Percentiles rank a stretch among this genome's conserved stretches.
Conservation (phyloP, 176 grass and related monocot genomes). For the Rhynchospora pubera region DNA sequence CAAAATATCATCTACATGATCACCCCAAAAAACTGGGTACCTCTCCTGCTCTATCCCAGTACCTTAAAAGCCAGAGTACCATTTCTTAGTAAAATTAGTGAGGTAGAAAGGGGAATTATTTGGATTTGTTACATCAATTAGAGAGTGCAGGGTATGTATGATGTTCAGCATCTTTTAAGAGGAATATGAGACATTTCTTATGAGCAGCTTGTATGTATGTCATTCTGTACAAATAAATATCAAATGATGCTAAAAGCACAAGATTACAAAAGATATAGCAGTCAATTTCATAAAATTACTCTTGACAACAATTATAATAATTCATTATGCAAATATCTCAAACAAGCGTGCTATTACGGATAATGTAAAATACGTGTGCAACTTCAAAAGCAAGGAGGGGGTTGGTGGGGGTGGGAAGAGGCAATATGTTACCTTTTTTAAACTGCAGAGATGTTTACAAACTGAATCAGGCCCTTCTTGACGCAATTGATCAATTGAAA, state of each 20-base stretch:
- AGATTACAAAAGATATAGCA: background rate
- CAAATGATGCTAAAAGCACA: background rate
- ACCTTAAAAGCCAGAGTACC: background rate
- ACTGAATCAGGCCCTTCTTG: slow-evolving; percentile 80
- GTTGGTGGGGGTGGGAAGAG: background rate
- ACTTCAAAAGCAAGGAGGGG: background rate
- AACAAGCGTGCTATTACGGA: background rate
- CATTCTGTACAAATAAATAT: background rate
- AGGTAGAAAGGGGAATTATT: background rate
- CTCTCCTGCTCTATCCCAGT: background rate
- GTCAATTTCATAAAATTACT: background rate
- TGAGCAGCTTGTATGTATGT: background rate
- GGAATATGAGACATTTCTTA: background rate
- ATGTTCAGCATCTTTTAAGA: background rate
- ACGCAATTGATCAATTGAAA: slow-evolving; percentile 78
- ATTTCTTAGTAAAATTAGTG: background rate
- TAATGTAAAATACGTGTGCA: background rate
- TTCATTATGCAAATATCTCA: slow-evolving; percentile 14
- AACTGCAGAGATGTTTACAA: slow-evolving; percentile 56
- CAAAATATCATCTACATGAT: background rate
- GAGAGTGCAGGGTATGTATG: background rate
- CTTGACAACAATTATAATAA: background rate
- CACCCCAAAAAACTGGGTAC: background rate
- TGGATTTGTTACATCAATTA: background rate
- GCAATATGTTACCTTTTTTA: slow-evolving; percentile 55